Evolutionary conservation across 2,329 filamentous ascomycete genomes (phyloP).

Genomic region (Trichoderma atrobrunneum): DNA sequence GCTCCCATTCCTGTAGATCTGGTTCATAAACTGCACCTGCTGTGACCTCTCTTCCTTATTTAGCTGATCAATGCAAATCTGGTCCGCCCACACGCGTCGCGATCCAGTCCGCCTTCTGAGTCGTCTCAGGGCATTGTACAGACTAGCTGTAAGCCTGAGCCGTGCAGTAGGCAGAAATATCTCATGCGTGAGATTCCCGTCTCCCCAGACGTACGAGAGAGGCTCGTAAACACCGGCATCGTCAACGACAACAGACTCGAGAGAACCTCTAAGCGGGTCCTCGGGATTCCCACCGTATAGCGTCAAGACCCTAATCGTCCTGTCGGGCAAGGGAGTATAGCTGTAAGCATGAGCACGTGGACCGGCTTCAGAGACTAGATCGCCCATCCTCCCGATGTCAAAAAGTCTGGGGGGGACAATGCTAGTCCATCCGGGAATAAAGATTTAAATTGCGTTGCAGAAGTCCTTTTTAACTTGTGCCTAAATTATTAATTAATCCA

Average conservation of each 20-base stretch:
- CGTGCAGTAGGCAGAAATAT: not conserved
- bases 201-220: not conserved
- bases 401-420: not conserved
- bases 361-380: not conserved
- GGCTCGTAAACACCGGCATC: not conserved
- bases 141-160: not conserved
- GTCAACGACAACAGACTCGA: not conserved
- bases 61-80: not conserved
- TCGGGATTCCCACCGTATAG: not conserved
- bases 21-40: not conserved
- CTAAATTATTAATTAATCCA: not conserved
- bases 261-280: not conserved
- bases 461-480: not conserved
- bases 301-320: not conserved
- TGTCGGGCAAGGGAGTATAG: not conserved
- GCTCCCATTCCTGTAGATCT: not conserved
- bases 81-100: not conserved
- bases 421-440: not conserved
- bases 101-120: not conserved
- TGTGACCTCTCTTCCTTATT: not conserved
- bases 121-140: not conserved
- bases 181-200: not conserved
- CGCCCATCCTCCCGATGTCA: not conserved
- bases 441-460: not conserved
- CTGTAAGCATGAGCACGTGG: not conserved